A percentile compares a stretch with the other conserved stretches of the same genome.
Evolutionary conservation across 192 early-diverging fungal species (phyloP).

Genomic region (Entophlyctis helioformis): DNA sequence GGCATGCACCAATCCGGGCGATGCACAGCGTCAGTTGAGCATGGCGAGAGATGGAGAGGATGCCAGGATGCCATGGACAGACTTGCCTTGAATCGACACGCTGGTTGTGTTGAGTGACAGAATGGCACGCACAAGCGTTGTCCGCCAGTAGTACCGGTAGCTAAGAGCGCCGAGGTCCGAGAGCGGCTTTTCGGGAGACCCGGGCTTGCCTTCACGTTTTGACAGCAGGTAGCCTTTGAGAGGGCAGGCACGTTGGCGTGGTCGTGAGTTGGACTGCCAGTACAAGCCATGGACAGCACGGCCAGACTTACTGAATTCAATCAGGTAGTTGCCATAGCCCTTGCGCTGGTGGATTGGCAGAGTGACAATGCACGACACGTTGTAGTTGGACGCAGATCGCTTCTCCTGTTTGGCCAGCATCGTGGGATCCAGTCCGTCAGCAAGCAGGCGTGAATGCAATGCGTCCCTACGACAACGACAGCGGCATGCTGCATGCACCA

Average conservation of each 20-base stretch:
- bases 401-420: no score
- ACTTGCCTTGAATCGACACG: no score
- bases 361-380: slow-evolving; percentile 89
- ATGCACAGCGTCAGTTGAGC: no score
- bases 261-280: background rate
- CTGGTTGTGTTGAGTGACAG: no score
- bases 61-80: no score
- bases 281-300: no score
- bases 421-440: no score
- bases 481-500: no score
- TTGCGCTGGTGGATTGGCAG: slow-evolving; percentile 84
- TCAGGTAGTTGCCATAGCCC: slow-evolving; percentile 83
- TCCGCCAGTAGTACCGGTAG: slow-evolving; percentile 77
- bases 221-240: slow-evolving; percentile 70
- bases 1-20: background rate
- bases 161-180: slow-evolving; percentile 76
- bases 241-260: background rate
- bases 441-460: no score
- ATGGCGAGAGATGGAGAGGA: no score
- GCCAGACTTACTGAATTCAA: slow-evolving; percentile 85
- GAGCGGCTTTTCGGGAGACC: slow-evolving; percentile 85
- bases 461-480: no score
- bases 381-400: slow-evolving; percentile 70
- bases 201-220: slow-evolving; percentile 58
- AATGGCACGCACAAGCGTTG: slow-evolving; percentile 15